A percentile compares a stretch with the other conserved stretches of the same genome.
phyloP scores from a whole-genome alignment of 306 rosid species.

The Rosa lucieae region DNA sequence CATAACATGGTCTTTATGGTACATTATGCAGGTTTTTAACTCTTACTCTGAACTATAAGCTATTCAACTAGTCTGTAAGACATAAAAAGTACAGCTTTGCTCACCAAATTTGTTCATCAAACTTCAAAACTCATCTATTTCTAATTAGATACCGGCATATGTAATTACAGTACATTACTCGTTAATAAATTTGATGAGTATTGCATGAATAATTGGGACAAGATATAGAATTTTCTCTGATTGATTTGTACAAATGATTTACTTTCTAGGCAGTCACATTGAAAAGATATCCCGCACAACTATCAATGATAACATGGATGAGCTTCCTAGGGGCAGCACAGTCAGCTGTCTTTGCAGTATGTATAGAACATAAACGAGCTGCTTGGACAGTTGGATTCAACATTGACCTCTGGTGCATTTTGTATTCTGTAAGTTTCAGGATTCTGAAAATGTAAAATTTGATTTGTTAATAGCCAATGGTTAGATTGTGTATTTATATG shows the following conservation, averaged over 20 bases:
- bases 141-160: too few species aligned
- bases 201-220: not conserved
- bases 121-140: not conserved
- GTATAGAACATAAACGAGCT: constrained; percentile 43
- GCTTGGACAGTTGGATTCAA: constrained; percentile 70
- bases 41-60: not conserved
- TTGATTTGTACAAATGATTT: not conserved
- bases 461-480: not conserved
- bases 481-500: not conserved
- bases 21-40: constrained; percentile 68
- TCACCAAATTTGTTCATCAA: too few species aligned
- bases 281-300: constrained; percentile 78
- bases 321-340: constrained; percentile 69
- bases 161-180: not conserved
- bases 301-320: constrained; percentile 79
- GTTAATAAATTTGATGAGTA: too few species aligned
- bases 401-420: constrained; percentile 61
- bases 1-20: constrained; percentile 69
- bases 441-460: not conserved
- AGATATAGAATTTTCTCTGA: not conserved
- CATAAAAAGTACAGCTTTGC: not conserved
- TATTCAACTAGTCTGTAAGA: not conserved
- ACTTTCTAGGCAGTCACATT: constrained; percentile 57
- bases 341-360: constrained; percentile 59
- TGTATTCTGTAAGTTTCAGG: constrained; percentile 61